phyloP scores from a whole-genome alignment of 495 filamentous ascomycete species.

The Talaromyces ruber region DNA sequence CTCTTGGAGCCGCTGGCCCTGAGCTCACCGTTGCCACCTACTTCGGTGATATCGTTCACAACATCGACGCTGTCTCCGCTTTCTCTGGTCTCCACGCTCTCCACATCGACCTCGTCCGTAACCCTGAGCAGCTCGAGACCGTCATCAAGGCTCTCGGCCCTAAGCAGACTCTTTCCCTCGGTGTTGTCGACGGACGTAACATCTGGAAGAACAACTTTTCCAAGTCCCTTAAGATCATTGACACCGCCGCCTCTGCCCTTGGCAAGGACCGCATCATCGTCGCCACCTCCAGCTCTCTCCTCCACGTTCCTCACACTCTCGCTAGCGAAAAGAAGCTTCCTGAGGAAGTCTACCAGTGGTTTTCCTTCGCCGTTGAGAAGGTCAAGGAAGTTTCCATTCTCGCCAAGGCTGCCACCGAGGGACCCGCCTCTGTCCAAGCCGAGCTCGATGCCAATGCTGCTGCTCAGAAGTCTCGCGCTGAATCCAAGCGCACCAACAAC shows the following conservation, averaged over 20 bases:
- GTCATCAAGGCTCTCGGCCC: slow-evolving; percentile 69
- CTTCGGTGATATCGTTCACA: slow-evolving; percentile 99
- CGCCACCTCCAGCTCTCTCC: slow-evolving; percentile 90
- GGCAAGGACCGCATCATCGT: slow-evolving; percentile 95
- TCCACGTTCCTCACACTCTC: slow-evolving; percentile 96
- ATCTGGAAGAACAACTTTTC: slow-evolving; percentile 99
- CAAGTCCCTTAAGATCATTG: slow-evolving; percentile 77
- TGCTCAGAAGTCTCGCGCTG: slow-evolving; percentile 78
- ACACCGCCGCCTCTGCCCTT: slow-evolving; percentile 83
- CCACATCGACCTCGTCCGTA: slow-evolving; percentile 92
- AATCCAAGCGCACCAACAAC: slow-evolving; percentile 92
- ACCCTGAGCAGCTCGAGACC: slow-evolving; percentile 88
- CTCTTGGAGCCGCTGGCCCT: slow-evolving; percentile 67
- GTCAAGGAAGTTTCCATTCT: slow-evolving; percentile 81
- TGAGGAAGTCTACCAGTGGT: slow-evolving; percentile 89
- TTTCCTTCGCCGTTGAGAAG: slow-evolving; percentile 97
- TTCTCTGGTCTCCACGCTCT: slow-evolving; percentile 67
- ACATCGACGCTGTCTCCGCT: slow-evolving; percentile 74
- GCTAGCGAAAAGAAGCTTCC: slow-evolving; percentile 96
- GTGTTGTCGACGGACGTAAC: slow-evolving; percentile 97
- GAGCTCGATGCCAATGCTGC: slow-evolving; percentile 92
- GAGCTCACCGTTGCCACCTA: slow-evolving; percentile 85
- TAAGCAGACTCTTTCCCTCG: slow-evolving; percentile 80
- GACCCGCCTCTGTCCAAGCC: slow-evolving; percentile 73
- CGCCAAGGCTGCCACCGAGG: slow-evolving; percentile 90